Base-by-base conservation (phyloP, 192 early-diverging fungal genomes). In the Borealophlyctis nickersoniae region DNA sequence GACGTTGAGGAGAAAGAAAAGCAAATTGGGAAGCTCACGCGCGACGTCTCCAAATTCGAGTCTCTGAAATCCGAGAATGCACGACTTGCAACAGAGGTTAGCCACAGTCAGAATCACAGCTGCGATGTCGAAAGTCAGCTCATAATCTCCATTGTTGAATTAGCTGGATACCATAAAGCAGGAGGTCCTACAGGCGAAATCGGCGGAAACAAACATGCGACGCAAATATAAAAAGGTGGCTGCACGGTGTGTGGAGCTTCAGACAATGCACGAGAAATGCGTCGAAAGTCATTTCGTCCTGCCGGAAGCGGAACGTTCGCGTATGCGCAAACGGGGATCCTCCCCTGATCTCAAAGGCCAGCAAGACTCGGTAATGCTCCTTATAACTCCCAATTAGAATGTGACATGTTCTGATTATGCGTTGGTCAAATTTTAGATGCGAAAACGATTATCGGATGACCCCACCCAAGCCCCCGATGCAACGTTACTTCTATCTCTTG, bases 201-300 rank as follows among this genome's bases (percentile, higher is more conserved):
- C 39, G 19, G 7, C 39, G 9, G 52, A 53, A 23, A 27, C 7
- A 9, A 53, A 24, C 52, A 7, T 23, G 5, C 52, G 52, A 9
- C 52, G 52, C 52, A 53, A 53, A 27, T 23, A 23, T 28, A 53
- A 30, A 5, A 13, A 30, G 14, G 7, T 58, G 16, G 4, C 56
- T 58, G 56, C 56, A 11, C 56, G 56, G 7, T 58, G 56, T 30
- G 29, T 28, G 5, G 56, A 58, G 30, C 35, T 58, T n/a, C 22
- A 58, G 30, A 32, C 30, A 13, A 4, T 32, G 24, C 35, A 28
- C 30, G 56, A 58, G 7, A n/a, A 23, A 32, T 30, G 23, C 56
- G 34, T 33, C 11, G 24, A 58, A 5, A 32, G 34, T 33, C 23
- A n/a, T 19, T 7, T 23, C 4, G 56, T 11, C 31, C 9, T 58